phyloP scores from a whole-genome alignment of 2,329 filamentous ascomycete genomes.

The Aureobasidium sp. region DNA sequence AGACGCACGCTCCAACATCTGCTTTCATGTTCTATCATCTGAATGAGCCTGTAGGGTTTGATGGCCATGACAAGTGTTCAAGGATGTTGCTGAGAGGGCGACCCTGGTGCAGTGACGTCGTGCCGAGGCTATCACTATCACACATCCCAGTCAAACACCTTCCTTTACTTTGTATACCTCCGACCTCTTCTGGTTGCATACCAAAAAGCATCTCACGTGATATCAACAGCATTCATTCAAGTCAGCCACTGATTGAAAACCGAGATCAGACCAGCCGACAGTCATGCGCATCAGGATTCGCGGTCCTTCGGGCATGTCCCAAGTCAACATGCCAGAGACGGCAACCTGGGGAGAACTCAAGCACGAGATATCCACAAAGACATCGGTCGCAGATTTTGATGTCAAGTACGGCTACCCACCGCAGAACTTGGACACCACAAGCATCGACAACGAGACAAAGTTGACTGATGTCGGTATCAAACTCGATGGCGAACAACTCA shows the following conservation, averaged over 20 bases:
- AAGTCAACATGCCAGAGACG: constrained; percentile 58
- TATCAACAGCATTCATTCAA: neutral
- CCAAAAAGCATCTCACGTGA: neutral
- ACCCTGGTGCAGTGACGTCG: neutral
- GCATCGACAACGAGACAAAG: constrained; percentile 40
- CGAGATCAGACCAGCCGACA: neutral
- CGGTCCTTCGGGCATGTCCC: constrained; percentile 63
- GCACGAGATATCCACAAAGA: constrained; percentile 53
- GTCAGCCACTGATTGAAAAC: neutral
- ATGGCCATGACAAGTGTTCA: neutral
- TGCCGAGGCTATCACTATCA: neutral
- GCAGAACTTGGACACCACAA: constrained; percentile 55
- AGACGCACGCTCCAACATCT: neutral
- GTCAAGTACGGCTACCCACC: constrained; percentile 83
- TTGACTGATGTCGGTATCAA: constrained; percentile 52
- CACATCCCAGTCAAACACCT: neutral
- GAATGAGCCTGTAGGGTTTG: neutral
- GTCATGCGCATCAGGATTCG: constrained; percentile 69
- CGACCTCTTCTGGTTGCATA: neutral
- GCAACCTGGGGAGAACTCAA: constrained; percentile 58
- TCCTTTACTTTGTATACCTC: neutral
- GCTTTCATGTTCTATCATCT: neutral
- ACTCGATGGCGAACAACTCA: constrained; percentile 61
- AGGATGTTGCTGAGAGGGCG: neutral
- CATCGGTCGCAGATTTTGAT: constrained; percentile 58